A percentile compares a stretch with the other conserved stretches of the same genome.
phyloP scores from a whole-genome alignment of 345 rosid genomes.

The Acer yangbiense region DNA sequence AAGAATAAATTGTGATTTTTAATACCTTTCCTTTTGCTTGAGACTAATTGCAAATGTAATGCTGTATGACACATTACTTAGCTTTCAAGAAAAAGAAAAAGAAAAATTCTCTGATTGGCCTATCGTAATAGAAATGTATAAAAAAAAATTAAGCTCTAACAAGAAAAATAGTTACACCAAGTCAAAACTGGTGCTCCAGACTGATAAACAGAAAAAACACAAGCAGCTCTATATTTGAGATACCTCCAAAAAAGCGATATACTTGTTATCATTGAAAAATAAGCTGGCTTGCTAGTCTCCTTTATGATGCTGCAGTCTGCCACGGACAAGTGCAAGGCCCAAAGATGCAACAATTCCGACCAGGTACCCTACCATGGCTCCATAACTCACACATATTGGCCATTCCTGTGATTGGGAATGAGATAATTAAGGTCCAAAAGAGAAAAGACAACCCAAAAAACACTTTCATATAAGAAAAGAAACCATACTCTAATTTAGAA shows the following conservation, averaged over 20 bases:
- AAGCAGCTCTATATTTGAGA: background rate
- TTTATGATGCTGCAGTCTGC: slow-evolving; percentile 32
- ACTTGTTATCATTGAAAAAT: background rate
- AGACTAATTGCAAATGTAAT: background rate
- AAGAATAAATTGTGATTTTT: background rate
- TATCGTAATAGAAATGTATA: background rate
- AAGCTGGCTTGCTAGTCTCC: slow-evolving; percentile 17
- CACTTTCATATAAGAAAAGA: too few relatives aligned
- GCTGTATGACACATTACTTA: background rate
- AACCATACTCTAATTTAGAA: too few relatives aligned
- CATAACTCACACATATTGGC: slow-evolving; percentile 87
- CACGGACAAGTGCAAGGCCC: slow-evolving; percentile 23
- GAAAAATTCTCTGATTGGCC: background rate
- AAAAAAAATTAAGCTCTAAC: background rate
- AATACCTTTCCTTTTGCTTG: background rate
- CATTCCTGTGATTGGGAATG: slow-evolving; percentile 55
- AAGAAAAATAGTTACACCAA: background rate
- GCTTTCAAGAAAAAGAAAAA: background rate
- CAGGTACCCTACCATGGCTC: slow-evolving; percentile 65
- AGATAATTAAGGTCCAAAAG: background rate
- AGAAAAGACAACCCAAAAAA: background rate
- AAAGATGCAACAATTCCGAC: slow-evolving; percentile 49
- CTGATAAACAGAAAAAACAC: background rate
- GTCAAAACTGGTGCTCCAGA: background rate
- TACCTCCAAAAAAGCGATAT: background rate